A percentile compares a stretch with the other conserved stretches of the same genome.
Evolutionary conservation across 2,329 filamentous ascomycete genomes (phyloP).

Genomic region (Chaetoscypha palmicola): DNA sequence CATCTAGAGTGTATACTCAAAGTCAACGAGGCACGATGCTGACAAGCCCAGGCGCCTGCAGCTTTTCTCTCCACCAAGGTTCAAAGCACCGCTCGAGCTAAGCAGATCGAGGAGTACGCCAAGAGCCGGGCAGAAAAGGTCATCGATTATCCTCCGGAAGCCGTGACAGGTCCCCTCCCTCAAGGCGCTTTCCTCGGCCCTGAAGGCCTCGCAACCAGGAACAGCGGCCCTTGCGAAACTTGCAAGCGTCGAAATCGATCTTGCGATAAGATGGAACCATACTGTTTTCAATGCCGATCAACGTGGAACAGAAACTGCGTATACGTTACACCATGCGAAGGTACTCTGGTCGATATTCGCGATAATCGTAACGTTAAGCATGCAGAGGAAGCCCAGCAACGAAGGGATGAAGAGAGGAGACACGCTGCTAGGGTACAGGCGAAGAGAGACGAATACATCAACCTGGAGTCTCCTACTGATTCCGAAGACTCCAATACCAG

Average conservation of each 20-base stretch:
- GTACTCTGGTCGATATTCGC: neutral
- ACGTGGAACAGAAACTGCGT: neutral
- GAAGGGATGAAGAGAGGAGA: neutral
- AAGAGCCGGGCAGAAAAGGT: neutral
- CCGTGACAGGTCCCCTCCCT: neutral
- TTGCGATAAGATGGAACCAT: constrained; percentile 1
- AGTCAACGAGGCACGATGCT: neutral
- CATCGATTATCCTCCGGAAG: neutral
- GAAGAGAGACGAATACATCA: neutral
- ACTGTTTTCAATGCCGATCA: neutral
- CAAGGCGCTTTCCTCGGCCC: neutral
- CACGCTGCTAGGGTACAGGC: neutral
- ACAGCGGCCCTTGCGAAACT: neutral
- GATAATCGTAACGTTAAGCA: neutral
- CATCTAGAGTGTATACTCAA: neutral
- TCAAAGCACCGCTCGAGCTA: neutral
- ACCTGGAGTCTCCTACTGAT: neutral
- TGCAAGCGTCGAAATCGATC: neutral
- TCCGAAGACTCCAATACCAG: neutral
- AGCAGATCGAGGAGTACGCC: neutral
- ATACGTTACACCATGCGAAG: neutral
- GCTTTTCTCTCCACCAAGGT: neutral
- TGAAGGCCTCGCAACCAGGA: neutral
- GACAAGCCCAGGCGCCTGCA: neutral
- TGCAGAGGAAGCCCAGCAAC: neutral